Base-by-base conservation (phyloP, 345 rosid species). In the Heritiera littoralis region DNA sequence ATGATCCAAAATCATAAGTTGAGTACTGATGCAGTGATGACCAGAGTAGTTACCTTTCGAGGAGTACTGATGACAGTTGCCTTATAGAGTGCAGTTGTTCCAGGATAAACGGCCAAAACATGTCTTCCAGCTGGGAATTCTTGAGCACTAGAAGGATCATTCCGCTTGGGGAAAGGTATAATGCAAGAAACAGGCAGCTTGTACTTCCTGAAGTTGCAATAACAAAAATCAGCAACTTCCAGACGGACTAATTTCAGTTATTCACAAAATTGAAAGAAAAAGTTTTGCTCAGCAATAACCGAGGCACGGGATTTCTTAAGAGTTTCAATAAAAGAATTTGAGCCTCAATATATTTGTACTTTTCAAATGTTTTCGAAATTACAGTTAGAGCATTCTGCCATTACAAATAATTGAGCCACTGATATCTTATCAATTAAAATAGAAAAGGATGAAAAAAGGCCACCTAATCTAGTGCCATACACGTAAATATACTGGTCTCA, bases 51-150 rank as follows among this genome's bases (percentile, higher is more conserved):
- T 66, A 92, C 97, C 98, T 86, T 92, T 79, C 98, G 87, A 76
- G 93, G 92, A 30, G 94, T 79, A 77, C 82, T 87, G 51, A 90
- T 88, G 23, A 96, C 98, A 56, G 99, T 96, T 64, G 99, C 99
- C 88, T 94, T 96, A 60, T 94, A 96, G 28, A 96, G 94, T 20
- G 98, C 92, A 30, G 98, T 94, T 51, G 99, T 96, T 84, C 97
- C 99, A 2, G 99, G 99, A 89, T 96, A 96, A 79, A 96, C 98
- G n/a, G 99, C 99, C 89, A 96, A 89, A 71, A 94, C 99, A 58
- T 86, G 95, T 79, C 86, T 87, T 78, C 97, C 93, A 2, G 88
- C 81, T 65, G 82, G 85, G 75, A 88, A 94, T 77, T 96, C 99
- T 20, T 77, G 93, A 66, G 84, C 87, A 23, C 79, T 76, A 23